Percentiles rank a stretch among this genome's conserved stretches.
These are phyloP conservation scores for Monosporascus cannonballus DNA, from an alignment of 2,329 filamentous ascomycete species.

Conservation along the genomic window DNA sequence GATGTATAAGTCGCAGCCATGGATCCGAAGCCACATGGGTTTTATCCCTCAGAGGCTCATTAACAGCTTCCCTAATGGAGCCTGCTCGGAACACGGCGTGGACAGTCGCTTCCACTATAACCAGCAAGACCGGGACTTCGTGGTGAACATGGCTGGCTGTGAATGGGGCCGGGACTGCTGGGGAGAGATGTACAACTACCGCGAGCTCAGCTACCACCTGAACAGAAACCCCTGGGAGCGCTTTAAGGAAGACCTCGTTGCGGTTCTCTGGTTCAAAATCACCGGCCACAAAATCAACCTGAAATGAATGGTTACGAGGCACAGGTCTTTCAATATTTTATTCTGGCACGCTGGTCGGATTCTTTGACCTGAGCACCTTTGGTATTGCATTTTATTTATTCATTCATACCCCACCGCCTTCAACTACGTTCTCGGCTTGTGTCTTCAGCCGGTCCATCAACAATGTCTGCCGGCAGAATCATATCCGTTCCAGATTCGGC, in stretches of 20 bases:
- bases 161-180: conserved; percentile 96
- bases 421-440: background rate
- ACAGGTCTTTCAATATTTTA: background rate
- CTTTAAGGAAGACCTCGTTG: conserved; percentile 62
- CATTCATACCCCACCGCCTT: background rate
- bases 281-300: conserved; percentile 56
- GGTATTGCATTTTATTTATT: background rate
- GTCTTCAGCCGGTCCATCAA: background rate
- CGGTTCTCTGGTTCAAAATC: conserved; percentile 56
- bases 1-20: conserved; percentile 84
- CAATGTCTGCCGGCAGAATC: background rate
- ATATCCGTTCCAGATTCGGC: background rate
- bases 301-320: conserved; percentile 21
- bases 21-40: conserved; percentile 81
- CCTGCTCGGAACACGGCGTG: conserved; percentile 72
- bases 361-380: background rate
- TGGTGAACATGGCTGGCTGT: conserved; percentile 98
- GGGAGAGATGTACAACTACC: conserved; percentile 95
- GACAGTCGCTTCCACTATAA: conserved; percentile 80
- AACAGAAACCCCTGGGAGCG: conserved; percentile 79
- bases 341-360: background rate
- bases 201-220: conserved; percentile 82
- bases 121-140: conserved; percentile 77
- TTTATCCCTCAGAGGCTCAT: conserved; percentile 89
- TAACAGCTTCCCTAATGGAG: conserved; percentile 89